These are phyloP conservation scores for Coemansia aciculifera DNA, from an alignment of 192 early-diverging fungal genomes.

Conservation along the genomic window DNA sequence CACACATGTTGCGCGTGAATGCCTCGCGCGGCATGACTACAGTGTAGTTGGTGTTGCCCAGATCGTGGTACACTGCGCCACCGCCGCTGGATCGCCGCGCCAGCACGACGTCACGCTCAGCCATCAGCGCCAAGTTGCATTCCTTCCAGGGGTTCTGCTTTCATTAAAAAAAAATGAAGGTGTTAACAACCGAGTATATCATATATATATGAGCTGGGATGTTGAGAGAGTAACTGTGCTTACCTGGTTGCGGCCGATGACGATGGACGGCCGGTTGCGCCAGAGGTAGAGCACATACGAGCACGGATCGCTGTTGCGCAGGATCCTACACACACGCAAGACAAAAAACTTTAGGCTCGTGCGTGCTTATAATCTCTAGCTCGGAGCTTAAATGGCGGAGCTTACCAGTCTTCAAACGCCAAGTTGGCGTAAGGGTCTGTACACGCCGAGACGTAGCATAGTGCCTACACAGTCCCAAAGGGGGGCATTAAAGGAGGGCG, in stretches of 20 bases:
- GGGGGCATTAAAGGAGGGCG: background rate
- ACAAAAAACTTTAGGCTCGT: background rate
- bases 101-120: slow-evolving; percentile 68
- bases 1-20: slow-evolving; percentile 76
- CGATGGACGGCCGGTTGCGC: slow-evolving; percentile 83
- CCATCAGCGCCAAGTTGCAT: slow-evolving; percentile 76
- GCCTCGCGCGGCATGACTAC: slow-evolving; percentile 85
- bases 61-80: slow-evolving; percentile 94
- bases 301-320: slow-evolving; percentile 68
- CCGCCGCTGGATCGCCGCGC: slow-evolving; percentile 89
- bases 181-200: background rate
- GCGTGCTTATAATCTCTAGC: background rate
- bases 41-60: slow-evolving; percentile 95
- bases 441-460: slow-evolving; percentile 42
- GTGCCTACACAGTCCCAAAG: slow-evolving; percentile 15
- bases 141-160: slow-evolving; percentile 93
- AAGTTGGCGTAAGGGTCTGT: slow-evolving; percentile 53
- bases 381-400: background rate
- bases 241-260: slow-evolving; percentile 94
- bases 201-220: background rate
- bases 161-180: background rate
- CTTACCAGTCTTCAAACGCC: slow-evolving; percentile 54
- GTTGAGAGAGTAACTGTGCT: background rate
- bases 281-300: slow-evolving; percentile 80
- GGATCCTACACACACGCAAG: slow-evolving; percentile 59